Evolutionary conservation across 257 asterid species (phyloP), one percentile per base, ranked within the genome.

Genomic region (Rauvolfia tetraphylla): DNA sequence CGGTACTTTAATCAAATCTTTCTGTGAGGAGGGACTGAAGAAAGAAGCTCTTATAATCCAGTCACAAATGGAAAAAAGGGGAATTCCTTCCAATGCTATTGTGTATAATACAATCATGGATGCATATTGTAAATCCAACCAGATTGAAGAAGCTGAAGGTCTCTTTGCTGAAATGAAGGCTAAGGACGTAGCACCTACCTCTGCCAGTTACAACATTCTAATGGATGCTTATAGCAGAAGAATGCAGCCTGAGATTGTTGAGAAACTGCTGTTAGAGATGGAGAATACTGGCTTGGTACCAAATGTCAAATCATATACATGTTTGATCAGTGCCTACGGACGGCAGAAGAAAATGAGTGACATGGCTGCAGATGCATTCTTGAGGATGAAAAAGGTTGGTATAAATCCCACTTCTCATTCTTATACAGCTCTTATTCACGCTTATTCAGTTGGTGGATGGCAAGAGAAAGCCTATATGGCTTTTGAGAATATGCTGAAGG

Each of bases 201-300:
- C 89, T 7, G 90, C 92, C 39, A 89, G 93, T 62, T 95, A 91
- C 76, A 95, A 92, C 86, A 90, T 83, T 42, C 76, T 93, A 81
- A 92, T 95, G 99, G 96, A 90, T 71, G 94, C 94, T 17, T 95
- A 95, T 81, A 89, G 99, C 84, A 84, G 87, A 88, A 89, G 96
- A 79, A 85, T 88, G 89, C 92, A 95, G 72, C 97, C 98, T 11
- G 93, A 92, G 34, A 82, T 90, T 39, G 96, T 93, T 36, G 98
- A 95, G 87, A 90, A 88, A 59, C 82, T 95, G 73, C 84, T 92
- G 48, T 79, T 78, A 74, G 99, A 93, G 76, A 91, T 95, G 98
- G 96, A 89, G 84, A 89, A 68, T 38, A 39, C 57, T 34, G 92
- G 93, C 5, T 79, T 93, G 82, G 85, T 84, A 81, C 94, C 98